Percentiles rank a stretch among this genome's conserved stretches.
These are phyloP conservation scores for Epichloe festucae DNA, from an alignment of 2,329 filamentous ascomycete species.

Conservation along the genomic window DNA sequence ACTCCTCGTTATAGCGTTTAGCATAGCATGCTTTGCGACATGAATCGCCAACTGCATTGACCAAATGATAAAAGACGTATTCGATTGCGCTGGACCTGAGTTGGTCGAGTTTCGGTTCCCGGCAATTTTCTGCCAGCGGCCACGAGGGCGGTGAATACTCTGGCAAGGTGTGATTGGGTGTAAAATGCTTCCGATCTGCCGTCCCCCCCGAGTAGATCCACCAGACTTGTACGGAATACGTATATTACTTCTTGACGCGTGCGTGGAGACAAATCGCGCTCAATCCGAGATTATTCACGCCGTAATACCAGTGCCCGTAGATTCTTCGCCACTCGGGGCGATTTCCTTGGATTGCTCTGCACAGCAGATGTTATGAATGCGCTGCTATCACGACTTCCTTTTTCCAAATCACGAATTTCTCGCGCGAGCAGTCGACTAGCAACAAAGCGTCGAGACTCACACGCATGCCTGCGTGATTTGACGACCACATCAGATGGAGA, in stretches of 20 bases:
- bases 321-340: too few relatives aligned
- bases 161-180: background rate
- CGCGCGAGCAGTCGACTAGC: background rate
- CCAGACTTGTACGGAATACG: background rate
- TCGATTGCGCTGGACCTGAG: background rate
- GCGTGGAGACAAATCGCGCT: background rate
- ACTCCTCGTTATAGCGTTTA: conserved; percentile 13
- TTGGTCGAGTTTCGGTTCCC: background rate
- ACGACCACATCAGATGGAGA: conserved; percentile 9
- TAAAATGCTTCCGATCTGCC: background rate
- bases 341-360: too few relatives aligned
- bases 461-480: background rate
- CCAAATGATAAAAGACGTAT: background rate
- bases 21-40: conserved; percentile 16
- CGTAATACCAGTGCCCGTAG: background rate
- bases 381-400: too few relatives aligned
- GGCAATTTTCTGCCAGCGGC: conserved; percentile 16
- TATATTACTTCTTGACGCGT: background rate
- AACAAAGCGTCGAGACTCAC: background rate
- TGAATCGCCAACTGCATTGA: background rate
- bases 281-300: background rate
- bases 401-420: too few relatives aligned
- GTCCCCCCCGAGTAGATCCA: background rate
- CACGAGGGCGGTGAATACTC: background rate
- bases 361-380: background rate